These are phyloP conservation scores for Phycomyces blakesleeanus DNA, from an alignment of 192 early-diverging fungal species.

Conservation along the genomic window DNA sequence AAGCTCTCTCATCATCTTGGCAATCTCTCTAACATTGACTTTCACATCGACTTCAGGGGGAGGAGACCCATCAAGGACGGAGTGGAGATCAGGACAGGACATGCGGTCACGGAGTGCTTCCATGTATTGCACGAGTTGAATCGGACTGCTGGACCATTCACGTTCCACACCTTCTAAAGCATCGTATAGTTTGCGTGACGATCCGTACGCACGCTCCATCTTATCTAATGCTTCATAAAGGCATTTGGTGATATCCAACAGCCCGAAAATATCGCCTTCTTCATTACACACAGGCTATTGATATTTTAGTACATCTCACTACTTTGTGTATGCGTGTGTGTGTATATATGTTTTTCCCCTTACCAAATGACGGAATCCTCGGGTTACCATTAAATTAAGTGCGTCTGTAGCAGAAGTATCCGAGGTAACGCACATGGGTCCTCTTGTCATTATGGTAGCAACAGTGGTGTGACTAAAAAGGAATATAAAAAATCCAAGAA, in stretches of 20 bases:
- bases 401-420: conserved; percentile 78
- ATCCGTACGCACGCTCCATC: conserved; percentile 75
- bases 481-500: background rate
- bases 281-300: conserved; percentile 63
- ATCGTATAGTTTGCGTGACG: conserved; percentile 72
- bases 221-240: conserved; percentile 77
- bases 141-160: conserved; percentile 70
- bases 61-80: conserved; percentile 68
- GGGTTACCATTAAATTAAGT: conserved; percentile 77
- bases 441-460: conserved; percentile 85
- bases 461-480: conserved; percentile 61
- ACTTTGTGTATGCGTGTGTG: background rate
- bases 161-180: conserved; percentile 75
- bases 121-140: conserved; percentile 69
- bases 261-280: conserved; percentile 74
- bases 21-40: conserved; percentile 69
- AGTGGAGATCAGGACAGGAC: conserved; percentile 86
- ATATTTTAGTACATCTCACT: background rate
- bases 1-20: conserved; percentile 66
- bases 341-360: too few relatives aligned
- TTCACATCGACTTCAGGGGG: conserved; percentile 61
- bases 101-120: conserved; percentile 76
- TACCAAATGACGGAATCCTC: conserved; percentile 81
- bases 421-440: conserved; percentile 85
- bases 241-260: conserved; percentile 81